Evolutionary conservation across 148 eudicot genomes (phyloP).

Genomic region (Fallopia convolvulus): DNA sequence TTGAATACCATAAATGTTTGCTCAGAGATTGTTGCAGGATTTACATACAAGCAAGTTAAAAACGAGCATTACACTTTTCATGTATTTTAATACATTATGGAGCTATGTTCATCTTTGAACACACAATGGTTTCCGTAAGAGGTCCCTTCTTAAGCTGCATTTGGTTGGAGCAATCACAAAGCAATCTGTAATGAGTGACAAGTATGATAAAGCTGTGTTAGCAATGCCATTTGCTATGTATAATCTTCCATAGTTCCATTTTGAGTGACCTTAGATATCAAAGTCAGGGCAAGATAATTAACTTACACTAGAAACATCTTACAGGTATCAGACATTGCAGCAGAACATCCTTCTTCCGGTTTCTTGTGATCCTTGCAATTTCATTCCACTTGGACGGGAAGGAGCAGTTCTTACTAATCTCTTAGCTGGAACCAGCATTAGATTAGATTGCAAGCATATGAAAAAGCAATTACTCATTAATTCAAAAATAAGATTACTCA

Average conservation of each 20-base stretch:
- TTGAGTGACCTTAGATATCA: background rate
- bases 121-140: background rate
- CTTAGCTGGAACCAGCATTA: constrained; percentile 36
- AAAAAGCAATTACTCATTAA: background rate
- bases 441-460: background rate
- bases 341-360: constrained; percentile 33
- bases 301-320: background rate
- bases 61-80: background rate
- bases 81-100: background rate
- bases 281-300: background rate
- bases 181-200: background rate
- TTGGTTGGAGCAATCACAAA: background rate
- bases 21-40: background rate
- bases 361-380: constrained; percentile 37
- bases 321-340: constrained; percentile 38
- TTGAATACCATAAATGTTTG: background rate
- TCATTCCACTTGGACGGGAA: constrained; percentile 40
- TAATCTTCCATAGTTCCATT: background rate
- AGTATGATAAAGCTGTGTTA: background rate
- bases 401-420: constrained; percentile 37
- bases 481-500: background rate
- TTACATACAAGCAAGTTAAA: background rate
- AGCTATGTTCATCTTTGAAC: background rate
- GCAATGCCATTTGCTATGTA: background rate
- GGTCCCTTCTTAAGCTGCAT: constrained; percentile 6